A percentile compares a stretch with the other conserved stretches of the same genome.
Conservation (phyloP, 768 basidiomycete species). For the Pleurotus ostreatus region DNA sequence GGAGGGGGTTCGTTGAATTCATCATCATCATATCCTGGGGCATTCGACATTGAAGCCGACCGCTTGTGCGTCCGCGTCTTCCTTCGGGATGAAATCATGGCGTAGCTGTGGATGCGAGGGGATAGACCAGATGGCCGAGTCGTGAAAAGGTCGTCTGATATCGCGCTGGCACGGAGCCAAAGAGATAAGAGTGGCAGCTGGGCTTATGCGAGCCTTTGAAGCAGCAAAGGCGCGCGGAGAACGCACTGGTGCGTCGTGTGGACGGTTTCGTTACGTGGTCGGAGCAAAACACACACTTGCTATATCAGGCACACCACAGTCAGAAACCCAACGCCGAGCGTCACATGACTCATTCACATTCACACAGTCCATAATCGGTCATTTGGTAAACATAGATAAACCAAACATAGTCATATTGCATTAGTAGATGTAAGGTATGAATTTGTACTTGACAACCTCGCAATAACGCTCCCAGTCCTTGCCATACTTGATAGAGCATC, state of each 20-base stretch:
- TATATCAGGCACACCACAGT: background rate
- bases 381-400: too few species aligned
- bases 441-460: conserved; percentile 82
- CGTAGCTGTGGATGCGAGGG: too few species aligned
- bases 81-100: background rate
- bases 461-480: conserved; percentile 95
- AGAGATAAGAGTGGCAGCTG: background rate
- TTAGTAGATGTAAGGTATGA: conserved; percentile 84
- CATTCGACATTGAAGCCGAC: background rate
- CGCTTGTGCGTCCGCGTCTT: background rate
- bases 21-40: background rate
- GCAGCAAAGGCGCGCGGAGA: background rate
- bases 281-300: background rate
- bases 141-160: too few species aligned
- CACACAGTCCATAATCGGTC: background rate
- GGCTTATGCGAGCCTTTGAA: background rate
- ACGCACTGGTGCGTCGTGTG: background rate
- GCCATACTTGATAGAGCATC: conserved; percentile 86
- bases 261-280: conserved; percentile 1
- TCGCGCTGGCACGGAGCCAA: too few species aligned
- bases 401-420: too few species aligned
- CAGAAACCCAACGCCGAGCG: background rate
- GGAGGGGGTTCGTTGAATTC: background rate
- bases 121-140: too few species aligned
- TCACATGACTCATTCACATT: background rate